Conservation (phyloP, 129 eudicot species). For the Centella asiatica region DNA sequence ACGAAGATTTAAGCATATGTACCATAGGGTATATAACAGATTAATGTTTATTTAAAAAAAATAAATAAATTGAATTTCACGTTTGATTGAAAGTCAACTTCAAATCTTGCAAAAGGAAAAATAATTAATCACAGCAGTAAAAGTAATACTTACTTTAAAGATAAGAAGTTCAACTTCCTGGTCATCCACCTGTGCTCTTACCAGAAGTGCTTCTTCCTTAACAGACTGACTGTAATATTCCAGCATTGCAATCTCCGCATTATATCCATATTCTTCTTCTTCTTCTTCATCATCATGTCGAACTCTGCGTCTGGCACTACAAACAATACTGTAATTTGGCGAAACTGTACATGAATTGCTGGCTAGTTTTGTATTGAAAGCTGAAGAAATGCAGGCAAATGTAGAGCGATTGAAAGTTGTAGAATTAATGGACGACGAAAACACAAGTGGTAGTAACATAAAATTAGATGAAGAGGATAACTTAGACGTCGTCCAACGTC, state of each 20-base stretch:
- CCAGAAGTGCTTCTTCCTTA: constrained; percentile 58
- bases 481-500: neutral
- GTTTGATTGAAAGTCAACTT: neutral
- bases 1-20: too few species aligned
- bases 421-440: neutral
- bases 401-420: neutral
- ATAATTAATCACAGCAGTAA: neutral
- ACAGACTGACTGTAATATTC: constrained; percentile 57
- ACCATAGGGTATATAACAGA: too few species aligned
- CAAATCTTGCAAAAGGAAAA: too few species aligned
- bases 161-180: constrained; percentile 52
- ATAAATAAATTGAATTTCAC: too few species aligned
- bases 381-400: neutral
- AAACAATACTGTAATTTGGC: neutral
- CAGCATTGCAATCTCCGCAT: constrained; percentile 55
- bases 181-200: constrained; percentile 51
- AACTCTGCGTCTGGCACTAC: constrained; percentile 49
- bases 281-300: constrained; percentile 24
- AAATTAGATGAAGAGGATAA: neutral
- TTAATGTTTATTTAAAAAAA: too few species aligned
- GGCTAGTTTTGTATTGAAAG: constrained; percentile 3
- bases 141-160: constrained; percentile 40
- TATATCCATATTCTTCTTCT: constrained; percentile 44
- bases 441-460: neutral
- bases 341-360: neutral